A percentile compares a stretch with the other conserved stretches of the same genome.
phyloP scores from a whole-genome alignment of 257 asterid genomes.

The Dorcoceras hygrometricum region DNA sequence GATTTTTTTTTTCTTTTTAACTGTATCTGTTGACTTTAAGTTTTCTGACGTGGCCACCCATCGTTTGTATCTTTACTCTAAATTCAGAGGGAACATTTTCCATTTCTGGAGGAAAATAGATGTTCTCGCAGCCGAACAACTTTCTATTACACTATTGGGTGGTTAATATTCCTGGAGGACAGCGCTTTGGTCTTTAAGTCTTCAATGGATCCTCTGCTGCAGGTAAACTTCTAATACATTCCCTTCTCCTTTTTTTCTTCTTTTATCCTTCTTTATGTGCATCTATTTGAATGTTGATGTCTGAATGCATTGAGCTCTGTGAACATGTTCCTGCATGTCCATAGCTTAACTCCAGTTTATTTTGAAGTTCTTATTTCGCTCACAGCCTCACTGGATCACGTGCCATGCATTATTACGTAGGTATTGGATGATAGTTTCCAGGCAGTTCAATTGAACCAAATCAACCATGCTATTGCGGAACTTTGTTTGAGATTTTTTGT shows the following conservation, averaged over 20 bases:
- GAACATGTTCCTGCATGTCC: neutral
- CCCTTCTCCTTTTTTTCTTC: slow-evolving; percentile 20
- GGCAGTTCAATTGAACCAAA: neutral
- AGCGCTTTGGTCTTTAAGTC: slow-evolving; percentile 75
- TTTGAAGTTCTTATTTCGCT: neutral
- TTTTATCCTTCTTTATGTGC: neutral
- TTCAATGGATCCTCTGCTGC: slow-evolving; percentile 86
- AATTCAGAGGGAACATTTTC: slow-evolving; percentile 83
- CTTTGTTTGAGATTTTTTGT: slow-evolving; percentile 4
- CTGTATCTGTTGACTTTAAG: slow-evolving; percentile 21
- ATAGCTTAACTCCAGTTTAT: neutral
- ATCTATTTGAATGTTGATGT: neutral
- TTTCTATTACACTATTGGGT: slow-evolving; percentile 84
- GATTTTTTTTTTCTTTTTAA: slow-evolving; percentile 2
- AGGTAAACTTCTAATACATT: slow-evolving; percentile 43
- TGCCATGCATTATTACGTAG: neutral
- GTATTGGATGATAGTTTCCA: slow-evolving; percentile 6
- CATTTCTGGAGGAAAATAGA: slow-evolving; percentile 79
- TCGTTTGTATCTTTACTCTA: slow-evolving; percentile 20
- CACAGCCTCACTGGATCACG: neutral
- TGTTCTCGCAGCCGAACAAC: slow-evolving; percentile 93
- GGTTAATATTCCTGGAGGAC: slow-evolving; percentile 90
- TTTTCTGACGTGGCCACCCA: slow-evolving; percentile 10
- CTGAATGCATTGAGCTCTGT: neutral
- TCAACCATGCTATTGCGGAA: neutral